Conservation (phyloP, 805 yeast species). For the Cyberlindnera xylosilytica region DNA sequence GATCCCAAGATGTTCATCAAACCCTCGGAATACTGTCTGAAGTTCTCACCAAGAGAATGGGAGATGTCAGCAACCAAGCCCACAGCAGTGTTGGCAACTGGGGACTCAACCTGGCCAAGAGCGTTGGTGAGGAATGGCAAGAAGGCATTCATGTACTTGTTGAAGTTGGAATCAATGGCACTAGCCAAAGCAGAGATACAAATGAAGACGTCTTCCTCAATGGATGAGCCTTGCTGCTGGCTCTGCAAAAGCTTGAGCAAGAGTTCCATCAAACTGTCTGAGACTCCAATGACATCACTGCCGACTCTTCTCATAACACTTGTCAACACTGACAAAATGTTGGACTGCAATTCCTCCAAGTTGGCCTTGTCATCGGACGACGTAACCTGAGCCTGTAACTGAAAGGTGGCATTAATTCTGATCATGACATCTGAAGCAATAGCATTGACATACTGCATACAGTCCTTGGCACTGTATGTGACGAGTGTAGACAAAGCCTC, state of each 20-base stretch:
- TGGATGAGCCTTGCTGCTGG: slow-evolving; percentile 59
- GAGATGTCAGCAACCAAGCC: slow-evolving; percentile 94
- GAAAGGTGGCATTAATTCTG: slow-evolving; percentile 69
- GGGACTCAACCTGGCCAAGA: slow-evolving; percentile 75
- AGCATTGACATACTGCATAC: slow-evolving; percentile 62
- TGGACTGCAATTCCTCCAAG: slow-evolving; percentile 86
- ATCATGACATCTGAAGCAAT: slow-evolving; percentile 73
- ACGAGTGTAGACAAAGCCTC: slow-evolving; percentile 88
- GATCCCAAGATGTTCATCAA: slow-evolving; percentile 82
- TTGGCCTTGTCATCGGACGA: slow-evolving; percentile 69
- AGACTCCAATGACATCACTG: slow-evolving; percentile 55
- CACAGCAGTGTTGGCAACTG: slow-evolving; percentile 84
- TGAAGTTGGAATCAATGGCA: slow-evolving; percentile 68
- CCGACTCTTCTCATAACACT: slow-evolving; percentile 60
- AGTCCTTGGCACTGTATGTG: slow-evolving; percentile 66
- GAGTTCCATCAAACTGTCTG: slow-evolving; percentile 83
- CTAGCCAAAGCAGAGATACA: slow-evolving; percentile 89
- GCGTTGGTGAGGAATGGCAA: slow-evolving; percentile 81
- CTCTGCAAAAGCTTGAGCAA: slow-evolving; percentile 67
- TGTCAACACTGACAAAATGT: slow-evolving; percentile 31
- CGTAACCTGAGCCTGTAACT: slow-evolving; percentile 54
- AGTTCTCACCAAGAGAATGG: slow-evolving; percentile 75
- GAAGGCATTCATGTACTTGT: slow-evolving; percentile 75
- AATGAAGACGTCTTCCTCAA: slow-evolving; percentile 93
- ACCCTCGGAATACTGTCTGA: slow-evolving; percentile 72